Conservation (phyloP, 257 asterid genomes). For the Voacanga thouarsii region DNA sequence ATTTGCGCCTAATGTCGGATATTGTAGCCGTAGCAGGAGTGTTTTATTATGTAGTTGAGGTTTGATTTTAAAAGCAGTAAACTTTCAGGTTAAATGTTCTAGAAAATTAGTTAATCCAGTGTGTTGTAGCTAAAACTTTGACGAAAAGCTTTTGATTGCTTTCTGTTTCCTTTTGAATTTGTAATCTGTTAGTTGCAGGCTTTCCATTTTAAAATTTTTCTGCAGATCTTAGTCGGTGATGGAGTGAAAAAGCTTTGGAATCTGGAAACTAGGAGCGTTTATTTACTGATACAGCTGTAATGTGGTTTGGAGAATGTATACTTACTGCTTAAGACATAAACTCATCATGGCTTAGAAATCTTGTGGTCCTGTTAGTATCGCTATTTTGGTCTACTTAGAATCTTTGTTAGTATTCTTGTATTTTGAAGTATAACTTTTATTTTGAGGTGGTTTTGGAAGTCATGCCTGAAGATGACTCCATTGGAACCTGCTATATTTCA, state of each 20-base stretch:
- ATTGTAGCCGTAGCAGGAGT: background rate
- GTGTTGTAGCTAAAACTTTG: background rate
- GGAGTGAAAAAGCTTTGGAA: background rate
- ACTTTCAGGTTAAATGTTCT: background rate
- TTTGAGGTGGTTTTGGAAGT: background rate
- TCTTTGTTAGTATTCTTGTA: background rate
- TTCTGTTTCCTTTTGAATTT: background rate
- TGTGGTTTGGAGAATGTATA: background rate
- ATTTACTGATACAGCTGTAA: background rate
- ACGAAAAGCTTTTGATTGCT: background rate
- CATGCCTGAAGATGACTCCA: background rate
- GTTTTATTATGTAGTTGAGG: background rate
- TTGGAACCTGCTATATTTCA: background rate
- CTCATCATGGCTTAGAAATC: background rate
- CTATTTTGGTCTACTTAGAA: background rate
- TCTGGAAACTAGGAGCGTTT: background rate
- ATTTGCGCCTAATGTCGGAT: background rate
- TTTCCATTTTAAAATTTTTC: background rate
- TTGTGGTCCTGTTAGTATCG: background rate
- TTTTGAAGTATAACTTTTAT: background rate
- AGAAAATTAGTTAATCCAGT: background rate
- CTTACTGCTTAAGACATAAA: background rate
- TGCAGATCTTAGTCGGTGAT: background rate
- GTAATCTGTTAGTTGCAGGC: background rate
- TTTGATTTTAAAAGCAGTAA: background rate